Evolutionary conservation across 2,329 filamentous ascomycete species (phyloP).

Genomic region (Colletotrichum orchidophilum): DNA sequence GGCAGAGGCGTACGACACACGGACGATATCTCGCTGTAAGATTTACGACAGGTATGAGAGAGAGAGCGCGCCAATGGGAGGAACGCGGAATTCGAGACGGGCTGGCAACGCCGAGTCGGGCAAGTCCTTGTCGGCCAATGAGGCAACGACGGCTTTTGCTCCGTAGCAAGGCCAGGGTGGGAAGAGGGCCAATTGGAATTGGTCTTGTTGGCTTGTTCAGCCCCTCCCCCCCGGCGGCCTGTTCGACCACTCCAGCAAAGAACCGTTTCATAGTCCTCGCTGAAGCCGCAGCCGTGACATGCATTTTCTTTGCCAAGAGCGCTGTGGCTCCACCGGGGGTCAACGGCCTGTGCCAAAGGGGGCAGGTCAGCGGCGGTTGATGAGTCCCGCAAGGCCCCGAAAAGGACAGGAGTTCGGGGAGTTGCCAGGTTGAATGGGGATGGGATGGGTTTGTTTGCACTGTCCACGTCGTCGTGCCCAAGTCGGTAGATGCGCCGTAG

Average conservation of each 20-base stretch:
- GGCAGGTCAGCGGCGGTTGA: not conserved
- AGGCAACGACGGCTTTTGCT: not conserved
- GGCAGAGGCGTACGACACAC: not conserved
- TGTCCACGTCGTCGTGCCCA: conserved; percentile 7
- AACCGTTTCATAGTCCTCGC: conserved; percentile 17
- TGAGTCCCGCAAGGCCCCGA: not conserved
- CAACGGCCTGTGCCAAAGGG: not conserved
- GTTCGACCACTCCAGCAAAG: not conserved
- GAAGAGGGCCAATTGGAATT: not conserved
- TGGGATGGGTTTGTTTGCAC: not conserved
- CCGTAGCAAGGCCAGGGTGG: not conserved
- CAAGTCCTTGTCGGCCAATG: not conserved
- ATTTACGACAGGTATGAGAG: not conserved
- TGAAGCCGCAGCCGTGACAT: not conserved
- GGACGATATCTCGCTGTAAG: not conserved
- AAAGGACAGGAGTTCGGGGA: conserved; percentile 1
- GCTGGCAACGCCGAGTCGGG: not conserved
- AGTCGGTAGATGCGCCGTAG: conserved; percentile 9
- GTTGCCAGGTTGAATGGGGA: not conserved
- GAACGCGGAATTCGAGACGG: not conserved
- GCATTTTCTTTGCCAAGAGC: not conserved
- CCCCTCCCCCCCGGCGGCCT: not conserved
- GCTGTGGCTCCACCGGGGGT: not conserved
- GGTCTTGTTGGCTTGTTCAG: not conserved
- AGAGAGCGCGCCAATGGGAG: not conserved